Evolutionary conservation across 345 rosid species (phyloP).

Genomic region (Eucalyptus pauciflora): DNA sequence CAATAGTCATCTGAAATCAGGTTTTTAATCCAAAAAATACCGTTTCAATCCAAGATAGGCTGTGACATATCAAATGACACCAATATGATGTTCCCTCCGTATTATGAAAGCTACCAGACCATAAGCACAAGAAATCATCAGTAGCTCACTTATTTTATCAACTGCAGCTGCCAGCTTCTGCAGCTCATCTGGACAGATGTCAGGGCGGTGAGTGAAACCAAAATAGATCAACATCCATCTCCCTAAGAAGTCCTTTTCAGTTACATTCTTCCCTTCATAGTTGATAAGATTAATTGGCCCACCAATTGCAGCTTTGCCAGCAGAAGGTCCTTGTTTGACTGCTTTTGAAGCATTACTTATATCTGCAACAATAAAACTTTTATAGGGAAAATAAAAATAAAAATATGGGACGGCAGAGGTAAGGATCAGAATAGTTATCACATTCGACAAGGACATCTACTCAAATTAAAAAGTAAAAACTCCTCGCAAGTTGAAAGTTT

Average conservation of each 20-base stretch:
- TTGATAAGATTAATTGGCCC: slow-evolving; percentile 82
- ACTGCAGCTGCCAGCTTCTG: slow-evolving; percentile 70
- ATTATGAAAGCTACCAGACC: neutral
- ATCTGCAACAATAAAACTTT: slow-evolving; percentile 18
- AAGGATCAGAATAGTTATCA: neutral
- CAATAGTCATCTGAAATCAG: neutral
- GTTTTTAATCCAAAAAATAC: neutral
- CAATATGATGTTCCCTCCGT: neutral
- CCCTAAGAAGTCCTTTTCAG: slow-evolving; percentile 79
- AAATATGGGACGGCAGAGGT: neutral
- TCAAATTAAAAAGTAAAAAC: neutral
- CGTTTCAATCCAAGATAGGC: neutral
- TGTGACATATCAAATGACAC: neutral
- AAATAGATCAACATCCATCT: slow-evolving; percentile 85
- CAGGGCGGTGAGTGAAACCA: slow-evolving; percentile 97
- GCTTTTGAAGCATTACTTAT: slow-evolving; percentile 60
- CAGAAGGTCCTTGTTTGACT: slow-evolving; percentile 90
- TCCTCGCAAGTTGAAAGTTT: neutral
- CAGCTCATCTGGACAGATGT: slow-evolving; percentile 94
- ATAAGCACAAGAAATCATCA: neutral
- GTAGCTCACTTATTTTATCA: slow-evolving; percentile 80
- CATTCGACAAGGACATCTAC: neutral
- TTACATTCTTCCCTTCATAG: slow-evolving; percentile 69
- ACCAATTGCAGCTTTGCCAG: slow-evolving; percentile 87
- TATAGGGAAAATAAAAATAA: neutral